phyloP scores from a whole-genome alignment of 148 eudicot genomes.

The Arctostaphylos glauca region DNA sequence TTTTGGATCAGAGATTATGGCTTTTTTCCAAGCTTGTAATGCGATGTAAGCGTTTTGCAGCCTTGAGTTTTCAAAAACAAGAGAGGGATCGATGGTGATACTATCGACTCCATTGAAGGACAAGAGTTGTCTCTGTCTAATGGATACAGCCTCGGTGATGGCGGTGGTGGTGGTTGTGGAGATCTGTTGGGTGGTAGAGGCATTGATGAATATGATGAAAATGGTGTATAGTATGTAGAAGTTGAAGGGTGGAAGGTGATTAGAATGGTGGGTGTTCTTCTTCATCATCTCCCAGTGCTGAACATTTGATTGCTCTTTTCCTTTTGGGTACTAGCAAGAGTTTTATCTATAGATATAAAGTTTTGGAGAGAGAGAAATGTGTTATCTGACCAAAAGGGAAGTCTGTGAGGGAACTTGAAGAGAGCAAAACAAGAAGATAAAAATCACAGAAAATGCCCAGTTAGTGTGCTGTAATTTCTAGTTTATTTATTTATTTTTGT shows the following conservation, averaged over 20 bases:
- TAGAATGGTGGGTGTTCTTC: conserved; percentile 4
- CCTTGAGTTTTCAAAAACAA: conserved; percentile 23
- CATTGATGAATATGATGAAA: conserved; percentile 9
- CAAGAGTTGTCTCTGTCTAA: neutral
- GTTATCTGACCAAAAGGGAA: neutral
- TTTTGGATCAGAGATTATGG: conserved; percentile 16
- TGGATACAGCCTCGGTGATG: neutral
- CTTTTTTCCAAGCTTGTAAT: conserved; percentile 15
- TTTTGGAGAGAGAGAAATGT: neutral
- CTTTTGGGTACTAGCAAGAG: neutral
- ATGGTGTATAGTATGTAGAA: neutral
- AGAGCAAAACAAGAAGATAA: neutral
- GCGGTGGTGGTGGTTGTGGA: neutral
- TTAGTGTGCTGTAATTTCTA: neutral
- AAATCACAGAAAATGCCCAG: neutral
- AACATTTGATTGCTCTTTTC: neutral
- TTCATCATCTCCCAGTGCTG: neutral
- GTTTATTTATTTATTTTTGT: neutral
- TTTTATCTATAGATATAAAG: neutral
- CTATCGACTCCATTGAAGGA: neutral
- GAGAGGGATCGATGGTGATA: conserved; percentile 13
- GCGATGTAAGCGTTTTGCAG: conserved; percentile 25
- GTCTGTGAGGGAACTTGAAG: neutral
- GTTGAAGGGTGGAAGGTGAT: neutral
- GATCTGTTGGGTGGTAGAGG: neutral